These are phyloP conservation scores for Sanchytrium tribonematis DNA, from an alignment of 371 early-diverging fungal species.

Conservation along the genomic window DNA sequence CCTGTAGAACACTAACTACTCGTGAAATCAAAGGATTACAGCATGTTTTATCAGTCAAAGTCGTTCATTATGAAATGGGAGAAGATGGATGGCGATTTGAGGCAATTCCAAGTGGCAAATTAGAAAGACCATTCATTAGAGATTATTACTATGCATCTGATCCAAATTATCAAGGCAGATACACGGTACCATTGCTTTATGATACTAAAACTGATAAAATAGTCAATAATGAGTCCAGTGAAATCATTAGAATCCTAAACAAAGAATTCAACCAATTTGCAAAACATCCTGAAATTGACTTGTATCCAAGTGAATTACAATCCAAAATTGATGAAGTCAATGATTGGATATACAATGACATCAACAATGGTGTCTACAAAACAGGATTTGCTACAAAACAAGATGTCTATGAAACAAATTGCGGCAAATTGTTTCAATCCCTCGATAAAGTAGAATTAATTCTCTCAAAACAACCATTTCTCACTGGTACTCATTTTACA, in stretches of 20 bases:
- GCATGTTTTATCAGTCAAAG: background rate
- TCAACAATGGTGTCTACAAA: slow-evolving; percentile 63
- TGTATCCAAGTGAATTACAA: slow-evolving; percentile 43
- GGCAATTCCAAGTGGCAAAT: background rate
- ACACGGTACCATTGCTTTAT: slow-evolving; percentile 35
- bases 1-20: background rate
- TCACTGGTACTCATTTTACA: slow-evolving; percentile 45
- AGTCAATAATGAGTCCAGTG: slow-evolving; percentile 82
- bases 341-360: slow-evolving; percentile 54
- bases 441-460: slow-evolving; percentile 57
- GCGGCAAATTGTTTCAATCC: slow-evolving; percentile 31
- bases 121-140: background rate
- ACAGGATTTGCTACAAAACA: slow-evolving; percentile 67
- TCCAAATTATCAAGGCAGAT: background rate
- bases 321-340: slow-evolving; percentile 54
- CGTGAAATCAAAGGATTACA: background rate
- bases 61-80: background rate
- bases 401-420: slow-evolving; percentile 26
- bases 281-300: background rate
- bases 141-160: background rate
- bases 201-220: slow-evolving; percentile 73
- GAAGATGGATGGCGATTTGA: background rate
- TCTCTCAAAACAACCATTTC: slow-evolving; percentile 29
- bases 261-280: slow-evolving; percentile 39
- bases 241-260: slow-evolving; percentile 83